These are phyloP conservation scores for Acrocalymma vagum DNA, from an alignment of 2,329 filamentous ascomycete genomes.

Conservation along the genomic window DNA sequence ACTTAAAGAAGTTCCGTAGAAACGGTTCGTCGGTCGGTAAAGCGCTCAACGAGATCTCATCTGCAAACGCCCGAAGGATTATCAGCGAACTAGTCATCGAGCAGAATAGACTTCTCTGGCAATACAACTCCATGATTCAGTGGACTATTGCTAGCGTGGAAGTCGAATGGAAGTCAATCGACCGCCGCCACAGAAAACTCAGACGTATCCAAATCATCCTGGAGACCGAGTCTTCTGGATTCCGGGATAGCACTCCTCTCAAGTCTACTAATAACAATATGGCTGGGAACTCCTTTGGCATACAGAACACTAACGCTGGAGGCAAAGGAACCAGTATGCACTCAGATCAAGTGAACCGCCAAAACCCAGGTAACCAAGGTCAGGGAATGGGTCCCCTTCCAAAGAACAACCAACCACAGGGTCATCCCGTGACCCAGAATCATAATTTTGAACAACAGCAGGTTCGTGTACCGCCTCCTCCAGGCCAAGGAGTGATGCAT, in stretches of 20 bases:
- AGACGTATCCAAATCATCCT: conserved; percentile 38
- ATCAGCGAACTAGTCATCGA: conserved; percentile 38
- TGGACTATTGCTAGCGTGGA: conserved; percentile 40
- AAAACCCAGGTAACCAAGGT: conserved; percentile 8
- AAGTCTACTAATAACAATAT: too few species aligned
- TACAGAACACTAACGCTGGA: conserved; percentile 11
- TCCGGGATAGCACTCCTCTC: too few species aligned
- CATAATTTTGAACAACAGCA: conserved; percentile 13
- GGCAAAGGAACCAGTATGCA: conserved; percentile 11
- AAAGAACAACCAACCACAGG: conserved; percentile 5
- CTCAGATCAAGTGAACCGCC: conserved; percentile 4
- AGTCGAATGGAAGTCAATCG: conserved; percentile 27
- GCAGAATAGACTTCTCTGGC: conserved; percentile 31
- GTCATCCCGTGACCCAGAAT: conserved; percentile 6
- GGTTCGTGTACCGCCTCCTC: conserved; percentile 5
- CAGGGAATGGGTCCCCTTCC: conserved; percentile 5
- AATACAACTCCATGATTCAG: conserved; percentile 28
- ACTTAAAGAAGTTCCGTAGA: conserved; percentile 30
- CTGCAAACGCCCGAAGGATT: conserved; percentile 29
- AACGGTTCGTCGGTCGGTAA: conserved; percentile 27
- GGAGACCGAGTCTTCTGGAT: conserved; percentile 32
- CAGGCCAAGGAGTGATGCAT: conserved; percentile 7
- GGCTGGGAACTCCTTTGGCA: conserved; percentile 1
- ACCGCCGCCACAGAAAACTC: conserved; percentile 21
- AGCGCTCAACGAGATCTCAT: conserved; percentile 31